phyloP scores from a whole-genome alignment of 805 yeast species.

The Komagataella kurtzmanii region DNA sequence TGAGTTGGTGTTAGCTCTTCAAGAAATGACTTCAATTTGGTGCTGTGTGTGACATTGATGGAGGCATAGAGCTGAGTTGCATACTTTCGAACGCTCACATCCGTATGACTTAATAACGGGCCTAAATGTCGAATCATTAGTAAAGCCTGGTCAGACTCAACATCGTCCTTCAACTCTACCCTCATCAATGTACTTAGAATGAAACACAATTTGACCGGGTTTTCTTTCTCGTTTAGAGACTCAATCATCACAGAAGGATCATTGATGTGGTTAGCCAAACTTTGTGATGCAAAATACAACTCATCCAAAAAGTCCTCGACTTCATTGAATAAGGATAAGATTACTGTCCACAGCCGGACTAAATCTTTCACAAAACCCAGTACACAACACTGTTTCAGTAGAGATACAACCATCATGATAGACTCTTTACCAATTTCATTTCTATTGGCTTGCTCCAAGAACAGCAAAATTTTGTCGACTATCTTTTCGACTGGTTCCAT shows the following conservation, averaged over 20 bases:
- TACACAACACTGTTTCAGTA: not conserved
- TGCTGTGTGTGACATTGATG: not conserved
- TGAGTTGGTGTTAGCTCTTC: conserved; percentile 25
- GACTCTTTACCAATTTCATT: not conserved
- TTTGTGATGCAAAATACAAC: not conserved
- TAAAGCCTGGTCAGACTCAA: not conserved
- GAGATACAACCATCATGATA: not conserved
- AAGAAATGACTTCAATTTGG: not conserved
- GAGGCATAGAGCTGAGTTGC: not conserved
- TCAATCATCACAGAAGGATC: not conserved
- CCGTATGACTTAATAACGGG: not conserved
- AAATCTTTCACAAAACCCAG: not conserved
- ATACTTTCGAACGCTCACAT: not conserved
- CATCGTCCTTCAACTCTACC: not conserved
- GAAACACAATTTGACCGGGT: not conserved
- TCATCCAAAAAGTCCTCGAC: not conserved
- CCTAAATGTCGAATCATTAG: not conserved
- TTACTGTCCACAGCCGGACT: not conserved
- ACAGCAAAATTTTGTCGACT: not conserved
- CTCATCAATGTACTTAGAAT: not conserved
- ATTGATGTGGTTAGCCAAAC: not conserved
- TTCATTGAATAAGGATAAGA: not conserved
- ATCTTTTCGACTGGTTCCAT: not conserved
- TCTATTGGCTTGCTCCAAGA: not conserved
- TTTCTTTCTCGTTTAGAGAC: not conserved